Conservation (phyloP, 306 rosid genomes). For the Dryas octopetala region DNA sequence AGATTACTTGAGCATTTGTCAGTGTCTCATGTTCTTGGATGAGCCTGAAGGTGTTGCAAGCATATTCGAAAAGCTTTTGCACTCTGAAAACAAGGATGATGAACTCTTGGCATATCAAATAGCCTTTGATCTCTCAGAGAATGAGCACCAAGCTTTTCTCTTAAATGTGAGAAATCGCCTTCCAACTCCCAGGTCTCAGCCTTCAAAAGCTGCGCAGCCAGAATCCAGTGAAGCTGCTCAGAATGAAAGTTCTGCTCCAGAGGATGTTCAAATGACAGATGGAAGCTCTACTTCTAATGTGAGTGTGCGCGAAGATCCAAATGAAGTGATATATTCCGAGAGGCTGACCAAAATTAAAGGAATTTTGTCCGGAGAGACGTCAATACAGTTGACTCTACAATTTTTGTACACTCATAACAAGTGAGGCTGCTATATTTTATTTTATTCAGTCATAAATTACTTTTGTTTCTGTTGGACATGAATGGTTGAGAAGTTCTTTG, state of each 20-base stretch:
- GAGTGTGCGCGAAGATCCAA: slow-evolving; percentile 66
- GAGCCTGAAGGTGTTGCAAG: slow-evolving; percentile 86
- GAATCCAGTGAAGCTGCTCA: slow-evolving; percentile 46
- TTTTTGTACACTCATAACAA: slow-evolving; percentile 95
- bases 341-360: slow-evolving; percentile 77
- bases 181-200: slow-evolving; percentile 58
- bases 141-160: slow-evolving; percentile 93
- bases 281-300: slow-evolving; percentile 46
- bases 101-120: slow-evolving; percentile 85
- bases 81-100: slow-evolving; percentile 80
- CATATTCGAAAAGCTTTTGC: slow-evolving; percentile 78
- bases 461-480: slow-evolving; percentile 6
- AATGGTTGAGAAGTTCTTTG: slow-evolving; percentile 18
- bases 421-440: slow-evolving; percentile 50
- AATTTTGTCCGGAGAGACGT: slow-evolving; percentile 88
- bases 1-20: slow-evolving; percentile 92
- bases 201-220: slow-evolving; percentile 52
- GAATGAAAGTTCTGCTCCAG: slow-evolving; percentile 56
- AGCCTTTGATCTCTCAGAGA: slow-evolving; percentile 93
- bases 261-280: slow-evolving; percentile 79
- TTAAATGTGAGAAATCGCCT: slow-evolving; percentile 76
- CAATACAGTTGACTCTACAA: slow-evolving; percentile 85
- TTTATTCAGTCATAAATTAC: neutral
- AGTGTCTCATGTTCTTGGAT: slow-evolving; percentile 92
- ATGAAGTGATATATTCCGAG: slow-evolving; percentile 64